Conservation (phyloP, 2,329 filamentous ascomycete species). For the Xylariaceae sp. region DNA sequence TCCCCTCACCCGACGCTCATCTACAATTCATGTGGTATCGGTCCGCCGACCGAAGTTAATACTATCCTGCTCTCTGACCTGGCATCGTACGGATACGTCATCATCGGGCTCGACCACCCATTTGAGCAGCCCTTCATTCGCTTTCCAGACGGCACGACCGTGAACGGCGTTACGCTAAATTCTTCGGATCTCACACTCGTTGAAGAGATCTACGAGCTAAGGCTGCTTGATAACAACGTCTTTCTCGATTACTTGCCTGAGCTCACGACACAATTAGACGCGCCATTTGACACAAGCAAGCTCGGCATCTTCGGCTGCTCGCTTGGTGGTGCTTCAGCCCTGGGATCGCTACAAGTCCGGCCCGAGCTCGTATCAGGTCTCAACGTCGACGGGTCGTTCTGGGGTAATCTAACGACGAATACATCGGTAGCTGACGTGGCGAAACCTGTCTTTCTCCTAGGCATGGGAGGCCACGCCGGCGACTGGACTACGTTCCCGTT, state of each 20-base stretch:
- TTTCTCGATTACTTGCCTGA: slow-evolving; percentile 19
- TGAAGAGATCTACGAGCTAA: slow-evolving; percentile 13
- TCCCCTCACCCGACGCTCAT: slow-evolving; percentile 18
- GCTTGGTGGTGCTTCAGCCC: slow-evolving; percentile 19
- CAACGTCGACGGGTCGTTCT: slow-evolving; percentile 23
- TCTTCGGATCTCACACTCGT: neutral
- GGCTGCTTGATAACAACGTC: slow-evolving; percentile 16
- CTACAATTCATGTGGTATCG: slow-evolving; percentile 21
- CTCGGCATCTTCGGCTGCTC: slow-evolving; percentile 22
- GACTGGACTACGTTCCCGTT: slow-evolving; percentile 20
- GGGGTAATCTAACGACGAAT: slow-evolving; percentile 9
- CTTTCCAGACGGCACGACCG: slow-evolving; percentile 28
- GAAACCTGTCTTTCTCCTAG: slow-evolving; percentile 23
- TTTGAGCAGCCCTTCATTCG: slow-evolving; percentile 30
- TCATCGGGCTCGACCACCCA: slow-evolving; percentile 28
- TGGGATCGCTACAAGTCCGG: slow-evolving; percentile 12
- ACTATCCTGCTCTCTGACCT: slow-evolving; percentile 23
- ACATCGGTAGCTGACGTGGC: slow-evolving; percentile 17
- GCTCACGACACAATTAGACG: slow-evolving; percentile 10
- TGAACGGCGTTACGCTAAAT: slow-evolving; percentile 13
- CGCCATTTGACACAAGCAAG: slow-evolving; percentile 17
- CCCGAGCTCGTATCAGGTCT: slow-evolving; percentile 15
- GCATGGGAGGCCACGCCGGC: neutral
- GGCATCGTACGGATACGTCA: slow-evolving; percentile 24
- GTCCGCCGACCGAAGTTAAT: slow-evolving; percentile 18